Base-by-base conservation (phyloP, 495 filamentous ascomycete species). In the Chaetomium tenue region DNA sequence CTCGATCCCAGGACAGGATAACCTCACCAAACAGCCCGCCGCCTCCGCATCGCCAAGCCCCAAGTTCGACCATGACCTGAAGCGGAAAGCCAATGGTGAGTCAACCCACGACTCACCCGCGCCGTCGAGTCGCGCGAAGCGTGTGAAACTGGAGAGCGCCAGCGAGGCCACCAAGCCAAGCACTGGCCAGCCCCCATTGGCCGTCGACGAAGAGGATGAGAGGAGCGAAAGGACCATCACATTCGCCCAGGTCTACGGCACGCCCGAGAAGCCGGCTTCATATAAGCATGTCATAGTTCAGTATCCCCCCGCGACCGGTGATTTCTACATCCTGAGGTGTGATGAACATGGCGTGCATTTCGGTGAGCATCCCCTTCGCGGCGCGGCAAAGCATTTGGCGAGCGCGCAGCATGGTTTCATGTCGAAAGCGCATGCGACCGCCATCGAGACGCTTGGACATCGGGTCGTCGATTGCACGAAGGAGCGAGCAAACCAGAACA, bases 301-400 rank as follows among this genome's bases (percentile, higher is more conserved):
- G 48, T 78, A 67, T 30, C 79, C 58, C 0, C 33, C 48, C 3
- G 71, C 66, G 28, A 39, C 57, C 8, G 50, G 58, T 5, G 30
- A 65, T 0, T 81, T 70, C 63, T 81, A 79, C 48, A 80, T 82
- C 22, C 46, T 81, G 15, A 75, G 72, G 62, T 82, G 79, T 62
- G 77, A 78, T 16, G 68, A 78, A 54, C 79, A 82, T 16, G 58
- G 63, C 0, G 71, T 79, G 16, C 77, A 78, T 20, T 82, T 82
- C 58, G 75, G 69, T n/a, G 61, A 25, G n/a, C 72, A 77, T 53
- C 71, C 79, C 0, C 57, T 80, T 7, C 56, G 58, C 2, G 79
- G 78, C n/a, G 79, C 79, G 1, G 77, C 76, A 0, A 79, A 76
- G 48, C 79, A 82, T 54, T 63, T 82, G 0, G 72, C 74, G 23